These are phyloP conservation scores for Collybiopsis confluens DNA, from an alignment of 768 basidiomycete species.

Conservation along the genomic window DNA sequence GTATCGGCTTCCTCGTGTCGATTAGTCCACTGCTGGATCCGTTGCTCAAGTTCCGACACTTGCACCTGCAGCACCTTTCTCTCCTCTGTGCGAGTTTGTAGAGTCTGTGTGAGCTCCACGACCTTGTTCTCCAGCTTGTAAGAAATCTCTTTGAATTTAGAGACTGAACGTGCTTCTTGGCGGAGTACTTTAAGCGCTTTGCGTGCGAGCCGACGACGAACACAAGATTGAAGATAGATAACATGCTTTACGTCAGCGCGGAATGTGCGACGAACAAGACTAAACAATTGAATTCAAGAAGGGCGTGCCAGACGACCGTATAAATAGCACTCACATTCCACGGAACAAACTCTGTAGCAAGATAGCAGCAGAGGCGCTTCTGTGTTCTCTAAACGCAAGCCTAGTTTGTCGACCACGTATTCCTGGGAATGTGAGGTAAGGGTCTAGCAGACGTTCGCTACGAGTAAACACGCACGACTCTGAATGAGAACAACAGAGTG, in stretches of 20 bases:
- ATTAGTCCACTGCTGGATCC: constrained; percentile 78
- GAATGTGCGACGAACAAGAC: constrained; percentile 52
- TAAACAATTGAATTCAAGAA: constrained; percentile 21
- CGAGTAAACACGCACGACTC: constrained; percentile 59
- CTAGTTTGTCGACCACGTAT: constrained; percentile 75
- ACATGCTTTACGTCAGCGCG: constrained; percentile 64
- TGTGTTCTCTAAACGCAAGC: constrained; percentile 49
- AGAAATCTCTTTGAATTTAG: constrained; percentile 98
- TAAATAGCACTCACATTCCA: constrained; percentile 64
- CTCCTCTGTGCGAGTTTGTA: constrained; percentile 88
- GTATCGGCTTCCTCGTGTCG: constrained; percentile 85
- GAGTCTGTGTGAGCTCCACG: constrained; percentile 91
- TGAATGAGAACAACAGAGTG: constrained; percentile 71
- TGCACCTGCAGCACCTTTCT: constrained; percentile 82
- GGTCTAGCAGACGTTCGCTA: neutral
- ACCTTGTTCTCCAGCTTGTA: constrained; percentile 99
- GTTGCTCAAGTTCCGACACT: constrained; percentile 76
- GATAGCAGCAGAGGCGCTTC: constrained; percentile 58
- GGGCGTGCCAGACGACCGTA: constrained; percentile 4
- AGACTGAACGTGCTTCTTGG: constrained; percentile 92
- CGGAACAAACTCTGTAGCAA: constrained; percentile 80
- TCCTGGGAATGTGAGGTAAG: constrained; percentile 35
- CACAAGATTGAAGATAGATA: constrained; percentile 85
- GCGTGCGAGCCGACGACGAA: constrained; percentile 83
- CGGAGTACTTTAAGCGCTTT: constrained; percentile 80